phyloP scores from a whole-genome alignment of 2,329 filamentous ascomycete species.

The Penicillium occitanis region DNA sequence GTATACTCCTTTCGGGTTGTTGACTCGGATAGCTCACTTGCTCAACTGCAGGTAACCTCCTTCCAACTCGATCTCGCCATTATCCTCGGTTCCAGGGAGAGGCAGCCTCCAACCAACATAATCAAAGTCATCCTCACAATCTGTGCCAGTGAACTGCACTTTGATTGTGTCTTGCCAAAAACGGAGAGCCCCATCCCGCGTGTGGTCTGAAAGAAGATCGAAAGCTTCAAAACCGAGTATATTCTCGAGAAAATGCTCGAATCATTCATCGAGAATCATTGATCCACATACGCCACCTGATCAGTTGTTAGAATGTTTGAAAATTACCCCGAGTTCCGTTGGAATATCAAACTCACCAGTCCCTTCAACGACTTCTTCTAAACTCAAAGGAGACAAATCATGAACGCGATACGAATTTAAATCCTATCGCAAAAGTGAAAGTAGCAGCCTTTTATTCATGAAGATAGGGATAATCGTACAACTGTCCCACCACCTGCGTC shows the following conservation, averaged over 20 bases:
- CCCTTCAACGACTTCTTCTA: slow-evolving; percentile 32
- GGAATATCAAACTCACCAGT: slow-evolving; percentile 24
- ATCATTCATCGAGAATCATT: slow-evolving; percentile 31
- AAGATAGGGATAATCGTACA: slow-evolving; percentile 17
- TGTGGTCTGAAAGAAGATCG: slow-evolving; percentile 29
- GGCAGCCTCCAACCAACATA: slow-evolving; percentile 28
- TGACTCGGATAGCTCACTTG: slow-evolving; percentile 19
- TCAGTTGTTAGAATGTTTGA: neutral
- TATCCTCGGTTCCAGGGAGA: slow-evolving; percentile 27
- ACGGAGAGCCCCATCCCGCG: slow-evolving; percentile 29
- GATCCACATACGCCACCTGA: slow-evolving; percentile 35
- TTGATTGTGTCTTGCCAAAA: slow-evolving; percentile 37
- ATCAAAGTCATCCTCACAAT: slow-evolving; percentile 27
- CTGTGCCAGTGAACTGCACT: slow-evolving; percentile 24
- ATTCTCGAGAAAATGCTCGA: slow-evolving; percentile 29
- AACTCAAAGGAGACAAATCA: slow-evolving; percentile 26
- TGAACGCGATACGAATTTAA: slow-evolving; percentile 35
- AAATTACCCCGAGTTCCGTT: no score
- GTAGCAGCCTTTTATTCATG: no score
- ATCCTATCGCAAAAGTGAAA: slow-evolving; percentile 22
- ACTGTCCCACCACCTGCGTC: slow-evolving; percentile 44
- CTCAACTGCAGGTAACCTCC: slow-evolving; percentile 25
- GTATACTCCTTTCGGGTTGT: no score
- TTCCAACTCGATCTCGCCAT: slow-evolving; percentile 25
- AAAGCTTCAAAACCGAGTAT: slow-evolving; percentile 30